Percentiles rank a stretch among this genome's conserved stretches.
Evolutionary conservation across 345 rosid genomes (phyloP).

Genomic region (Salix caprea): DNA sequence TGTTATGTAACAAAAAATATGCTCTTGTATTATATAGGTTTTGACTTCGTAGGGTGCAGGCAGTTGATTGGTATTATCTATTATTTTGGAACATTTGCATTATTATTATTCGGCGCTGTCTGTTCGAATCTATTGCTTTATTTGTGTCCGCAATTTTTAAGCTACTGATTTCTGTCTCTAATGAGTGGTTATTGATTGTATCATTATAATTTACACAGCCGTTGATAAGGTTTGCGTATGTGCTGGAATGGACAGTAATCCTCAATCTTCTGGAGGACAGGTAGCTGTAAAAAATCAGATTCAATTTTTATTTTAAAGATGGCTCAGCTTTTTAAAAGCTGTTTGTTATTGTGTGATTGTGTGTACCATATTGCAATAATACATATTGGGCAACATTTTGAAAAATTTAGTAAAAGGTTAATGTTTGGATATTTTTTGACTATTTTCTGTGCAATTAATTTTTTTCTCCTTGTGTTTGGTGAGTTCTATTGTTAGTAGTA

Average conservation of each 20-base stretch:
- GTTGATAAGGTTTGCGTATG: conserved; percentile 17
- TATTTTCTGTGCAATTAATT: conserved; percentile 22
- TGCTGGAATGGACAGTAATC: conserved; percentile 58
- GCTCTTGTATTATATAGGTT: not conserved
- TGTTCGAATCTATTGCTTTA: not conserved
- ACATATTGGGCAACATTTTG: not conserved
- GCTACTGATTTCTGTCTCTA: not conserved
- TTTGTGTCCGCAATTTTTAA: not conserved
- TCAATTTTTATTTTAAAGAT: not conserved
- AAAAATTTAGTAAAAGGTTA: not conserved
- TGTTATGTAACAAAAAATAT: not conserved
- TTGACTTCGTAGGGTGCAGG: not conserved
- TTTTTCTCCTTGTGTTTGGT: not conserved
- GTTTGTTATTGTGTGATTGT: not conserved
- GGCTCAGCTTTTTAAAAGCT: not conserved
- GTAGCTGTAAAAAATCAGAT: conserved; percentile 22
- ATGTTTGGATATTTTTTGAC: not conserved
- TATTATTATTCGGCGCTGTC: not conserved
- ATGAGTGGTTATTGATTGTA: not conserved
- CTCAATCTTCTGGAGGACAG: conserved; percentile 65
- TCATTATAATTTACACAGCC: conserved; percentile 12
- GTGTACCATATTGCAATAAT: not conserved
- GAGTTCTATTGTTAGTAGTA: conserved; percentile 3
- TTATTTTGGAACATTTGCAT: no score
- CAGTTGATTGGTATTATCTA: not conserved